These are phyloP conservation scores for Bacterosira constricta DNA, from an alignment of 108 stramenopile species.

Conservation along the genomic window DNA sequence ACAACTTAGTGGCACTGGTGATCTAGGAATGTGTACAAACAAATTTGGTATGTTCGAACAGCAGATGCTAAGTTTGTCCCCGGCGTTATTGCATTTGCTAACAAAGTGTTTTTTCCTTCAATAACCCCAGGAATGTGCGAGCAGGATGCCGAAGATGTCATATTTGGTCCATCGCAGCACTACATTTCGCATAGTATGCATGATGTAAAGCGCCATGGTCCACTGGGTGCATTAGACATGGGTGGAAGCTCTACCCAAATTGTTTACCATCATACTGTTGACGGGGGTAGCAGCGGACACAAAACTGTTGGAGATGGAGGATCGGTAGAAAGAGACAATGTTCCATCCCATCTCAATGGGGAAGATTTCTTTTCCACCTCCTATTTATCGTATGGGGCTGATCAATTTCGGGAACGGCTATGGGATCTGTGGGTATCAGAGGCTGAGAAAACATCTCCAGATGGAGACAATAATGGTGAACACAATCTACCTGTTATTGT, in stretches of 20 bases:
- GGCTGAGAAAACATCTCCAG: slow-evolving; percentile 2
- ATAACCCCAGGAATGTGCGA: slow-evolving; percentile 29
- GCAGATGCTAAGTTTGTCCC: no score
- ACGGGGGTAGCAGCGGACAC: neutral
- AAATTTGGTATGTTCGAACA: slow-evolving; percentile 54
- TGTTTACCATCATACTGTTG: slow-evolving; percentile 52
- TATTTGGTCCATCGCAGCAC: slow-evolving; percentile 49
- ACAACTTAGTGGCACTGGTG: neutral
- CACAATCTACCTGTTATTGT: slow-evolving; percentile 44
- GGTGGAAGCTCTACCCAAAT: slow-evolving; percentile 89
- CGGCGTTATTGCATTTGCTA: no score
- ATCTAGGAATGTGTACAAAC: slow-evolving; percentile 44
- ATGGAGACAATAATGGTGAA: neutral
- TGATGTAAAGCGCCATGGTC: slow-evolving; percentile 44
- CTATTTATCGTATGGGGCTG: slow-evolving; percentile 86
- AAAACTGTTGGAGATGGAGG: neutral
- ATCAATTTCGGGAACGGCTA: slow-evolving; percentile 85
- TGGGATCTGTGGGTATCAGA: slow-evolving; percentile 81
- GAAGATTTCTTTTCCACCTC: slow-evolving; percentile 85
- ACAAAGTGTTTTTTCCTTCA: neutral
- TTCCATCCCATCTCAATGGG: slow-evolving; percentile 61
- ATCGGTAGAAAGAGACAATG: neutral
- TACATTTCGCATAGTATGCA: slow-evolving; percentile 36
- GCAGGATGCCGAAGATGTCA: slow-evolving; percentile 47
- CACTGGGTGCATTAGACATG: slow-evolving; percentile 88